phyloP scores from a whole-genome alignment of 768 basidiomycete species.

The Tricholoma terreum region DNA sequence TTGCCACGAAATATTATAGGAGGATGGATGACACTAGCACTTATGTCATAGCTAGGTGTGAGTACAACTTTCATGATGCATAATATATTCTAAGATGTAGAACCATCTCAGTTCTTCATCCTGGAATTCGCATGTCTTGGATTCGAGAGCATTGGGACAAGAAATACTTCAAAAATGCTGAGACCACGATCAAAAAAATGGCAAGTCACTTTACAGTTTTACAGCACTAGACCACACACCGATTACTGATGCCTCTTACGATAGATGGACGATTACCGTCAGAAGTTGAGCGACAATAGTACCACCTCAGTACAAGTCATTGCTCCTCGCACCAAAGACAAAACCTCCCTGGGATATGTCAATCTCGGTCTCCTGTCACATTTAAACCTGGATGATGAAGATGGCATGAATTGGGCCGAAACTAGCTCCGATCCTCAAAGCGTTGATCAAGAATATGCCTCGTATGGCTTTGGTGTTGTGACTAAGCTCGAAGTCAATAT shows the following conservation, averaged over 20 bases:
- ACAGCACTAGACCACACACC: too few relatives aligned
- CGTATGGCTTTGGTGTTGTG: neutral
- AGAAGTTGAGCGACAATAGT: neutral
- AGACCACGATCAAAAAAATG: constrained; percentile 9
- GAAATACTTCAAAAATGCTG: constrained; percentile 7
- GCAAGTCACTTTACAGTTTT: constrained; percentile 11
- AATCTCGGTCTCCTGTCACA: neutral
- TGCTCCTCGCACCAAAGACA: neutral
- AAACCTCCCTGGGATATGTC: neutral
- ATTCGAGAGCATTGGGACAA: constrained; percentile 15
- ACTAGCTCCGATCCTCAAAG: neutral
- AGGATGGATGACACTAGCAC: constrained; percentile 6
- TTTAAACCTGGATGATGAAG: neutral
- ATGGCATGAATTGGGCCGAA: neutral
- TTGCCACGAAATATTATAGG: constrained; percentile 10
- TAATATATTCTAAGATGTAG: too few relatives aligned
- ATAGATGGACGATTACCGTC: constrained; percentile 11
- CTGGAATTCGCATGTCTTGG: constrained; percentile 14
- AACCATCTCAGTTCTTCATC: constrained; percentile 14
- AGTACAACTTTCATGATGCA: neutral
- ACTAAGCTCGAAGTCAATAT: neutral
- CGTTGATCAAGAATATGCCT: constrained; percentile 6
- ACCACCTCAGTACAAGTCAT: neutral
- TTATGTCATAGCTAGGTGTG: constrained; percentile 14
- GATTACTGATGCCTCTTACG: too few relatives aligned